Base-by-base conservation (phyloP, 192 early-diverging fungal species). In the Gigaspora rosea region DNA sequence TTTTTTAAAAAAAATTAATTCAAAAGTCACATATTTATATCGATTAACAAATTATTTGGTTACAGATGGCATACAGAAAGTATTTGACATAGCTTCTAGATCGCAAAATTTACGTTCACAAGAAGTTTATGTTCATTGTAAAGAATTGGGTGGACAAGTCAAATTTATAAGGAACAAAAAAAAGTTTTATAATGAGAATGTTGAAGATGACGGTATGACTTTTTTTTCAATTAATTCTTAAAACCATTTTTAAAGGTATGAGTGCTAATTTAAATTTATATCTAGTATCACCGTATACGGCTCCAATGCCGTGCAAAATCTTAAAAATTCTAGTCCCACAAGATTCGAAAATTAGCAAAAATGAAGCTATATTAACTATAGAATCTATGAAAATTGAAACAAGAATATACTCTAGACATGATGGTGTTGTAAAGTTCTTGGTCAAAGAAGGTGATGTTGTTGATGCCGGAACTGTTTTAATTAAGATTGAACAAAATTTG, bases 331-430 rank as follows among this genome's bases (percentile, higher is more conserved):
- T 91, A 76, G 87, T 90, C 73, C 91, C 91, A 84, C 82, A 91
- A 41, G 88, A 88, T 76, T 79, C 89, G 36, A 92, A 94, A 35
- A 81, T 91, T 89, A 87, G 82, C 69, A 88, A 88, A 72, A 87
- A 89, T 50, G 84, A 85, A 51, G 79, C 85, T 8, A 78, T 91
- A 47, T 76, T 91, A 73, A 90, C 88, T 7, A 86, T 91, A 71
- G 90, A 91, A 75, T 86, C 87, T 33, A 91, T 91, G 88, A 91
- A 91, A 7, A 91, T 90, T 48, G 87, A 87, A 78, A 82, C 93
- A 66, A 88, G 95, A 22, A 82, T 92, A 1, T 85, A 92, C 9
- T 94, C 95, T 5, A 98, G 96, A 93, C 95, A 95, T 8, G 95
- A 95, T 13, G 85, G 89, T 8, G 92, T 97, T 2, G 88, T 96